Base-by-base conservation (phyloP, 257 asterid genomes). In the Haberlea rhodopensis region DNA sequence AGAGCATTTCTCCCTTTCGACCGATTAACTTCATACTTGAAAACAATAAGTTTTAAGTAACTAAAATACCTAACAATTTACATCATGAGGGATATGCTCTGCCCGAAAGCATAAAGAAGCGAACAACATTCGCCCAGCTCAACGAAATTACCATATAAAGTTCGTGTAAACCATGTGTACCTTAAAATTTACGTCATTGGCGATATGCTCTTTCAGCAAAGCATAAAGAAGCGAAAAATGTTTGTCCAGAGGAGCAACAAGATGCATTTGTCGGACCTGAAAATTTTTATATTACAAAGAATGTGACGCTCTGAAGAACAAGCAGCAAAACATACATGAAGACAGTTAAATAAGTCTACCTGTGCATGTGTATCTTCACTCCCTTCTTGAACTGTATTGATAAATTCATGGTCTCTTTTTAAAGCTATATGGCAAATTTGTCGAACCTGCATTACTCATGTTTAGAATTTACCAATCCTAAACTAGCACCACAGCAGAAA, bases 311-410 rank as follows among this genome's bases (percentile, higher is more conserved):
- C 70, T 9, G 31, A 24, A 26, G n/a, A 13, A 22, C 22, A 56
- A 57, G 49, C 40, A 45, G 27, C 19, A 71, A 21, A 52, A 37
- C 49, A 57, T 49, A 64, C 20, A 0, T 21, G 52, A 26, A 34
- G 32, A 15, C 27, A 49, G 60, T 53, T 48, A 55, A 67, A 29
- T 16, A 22, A 69, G 43, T 71, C 57, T 63, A 83, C 98, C 87
- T 91, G 94, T 62, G 96, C 57, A 74, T 94, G 97, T 8, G 99
- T 94, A 82, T 94, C 99, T 78, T 90, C 97, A 55, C 94, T 82
- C 73, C 99, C 99, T 75, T 94, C 97, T 62, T 79, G 57, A 29
- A 90, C 99, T 3, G 99, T 87, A 79, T 94, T 94, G 66, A 94
- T 73, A 73, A 53, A 94, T 45, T 94, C 97, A 56, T 94, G 96